These are phyloP conservation scores for Leccinum arenicola DNA, from an alignment of 768 basidiomycete species.

Conservation along the genomic window DNA sequence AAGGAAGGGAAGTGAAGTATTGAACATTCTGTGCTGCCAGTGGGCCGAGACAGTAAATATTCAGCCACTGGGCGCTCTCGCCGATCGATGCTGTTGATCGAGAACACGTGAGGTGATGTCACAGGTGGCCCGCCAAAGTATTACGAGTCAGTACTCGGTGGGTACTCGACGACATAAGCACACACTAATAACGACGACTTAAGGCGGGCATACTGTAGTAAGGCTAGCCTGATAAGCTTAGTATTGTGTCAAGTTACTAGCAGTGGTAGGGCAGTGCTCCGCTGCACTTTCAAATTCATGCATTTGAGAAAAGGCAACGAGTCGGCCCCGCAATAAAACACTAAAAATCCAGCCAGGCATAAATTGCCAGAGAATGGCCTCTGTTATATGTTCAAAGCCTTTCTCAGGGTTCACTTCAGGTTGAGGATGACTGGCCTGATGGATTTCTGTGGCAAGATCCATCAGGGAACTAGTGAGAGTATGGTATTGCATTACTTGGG, in stretches of 20 bases:
- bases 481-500: too few relatives aligned
- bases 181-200: background rate
- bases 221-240: too few relatives aligned
- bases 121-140: background rate
- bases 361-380: background rate
- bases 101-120: conserved; percentile 23
- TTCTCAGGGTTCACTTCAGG: background rate
- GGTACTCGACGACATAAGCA: background rate
- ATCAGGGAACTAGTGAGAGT: too few relatives aligned
- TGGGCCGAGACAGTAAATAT: background rate
- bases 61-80: background rate
- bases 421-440: background rate
- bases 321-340: too few relatives aligned
- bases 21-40: background rate
- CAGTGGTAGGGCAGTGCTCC: too few relatives aligned
- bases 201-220: background rate
- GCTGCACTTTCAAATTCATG: too few relatives aligned
- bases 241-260: too few relatives aligned
- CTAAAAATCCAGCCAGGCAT: too few relatives aligned
- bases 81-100: conserved; percentile 14
- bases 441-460: background rate
- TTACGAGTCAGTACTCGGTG: background rate
- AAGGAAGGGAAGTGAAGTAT: background rate
- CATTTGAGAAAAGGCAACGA: too few relatives aligned
- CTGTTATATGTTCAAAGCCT: background rate